A percentile compares a stretch with the other conserved stretches of the same genome.
These are phyloP conservation scores for Ceratocystis colombiana DNA, from an alignment of 2,329 filamentous ascomycete genomes.

Conservation along the genomic window DNA sequence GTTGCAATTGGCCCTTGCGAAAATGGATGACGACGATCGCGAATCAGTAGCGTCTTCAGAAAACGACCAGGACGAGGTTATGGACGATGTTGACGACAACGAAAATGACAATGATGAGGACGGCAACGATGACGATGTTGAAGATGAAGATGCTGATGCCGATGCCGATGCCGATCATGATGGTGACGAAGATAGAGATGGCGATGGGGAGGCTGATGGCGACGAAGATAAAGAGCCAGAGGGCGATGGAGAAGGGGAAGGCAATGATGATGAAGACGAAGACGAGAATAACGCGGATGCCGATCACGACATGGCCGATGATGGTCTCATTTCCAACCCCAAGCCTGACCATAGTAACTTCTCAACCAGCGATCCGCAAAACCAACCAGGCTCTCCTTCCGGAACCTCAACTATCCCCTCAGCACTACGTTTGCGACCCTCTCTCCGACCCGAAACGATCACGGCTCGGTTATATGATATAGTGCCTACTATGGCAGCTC, in stretches of 20 bases:
- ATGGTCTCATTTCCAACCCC: constrained; percentile 4
- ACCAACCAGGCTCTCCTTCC: neutral
- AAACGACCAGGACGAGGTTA: constrained; percentile 47
- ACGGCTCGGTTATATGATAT: constrained; percentile 82
- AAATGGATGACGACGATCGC: constrained; percentile 25
- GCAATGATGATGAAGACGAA: constrained; percentile 26
- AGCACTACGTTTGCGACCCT: constrained; percentile 39
- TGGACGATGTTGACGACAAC: constrained; percentile 41
- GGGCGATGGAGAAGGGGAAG: constrained; percentile 28
- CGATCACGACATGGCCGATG: constrained; percentile 18
- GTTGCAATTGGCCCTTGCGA: neutral
- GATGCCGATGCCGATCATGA: constrained; percentile 28
- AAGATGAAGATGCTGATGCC: constrained; percentile 35
- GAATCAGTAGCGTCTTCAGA: constrained; percentile 28
- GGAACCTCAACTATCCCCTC: constrained; percentile 23
- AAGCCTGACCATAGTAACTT: neutral
- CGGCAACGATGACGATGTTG: constrained; percentile 38
- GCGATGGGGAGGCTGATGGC: constrained; percentile 24
- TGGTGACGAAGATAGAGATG: constrained; percentile 29
- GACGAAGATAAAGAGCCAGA: constrained; percentile 35
- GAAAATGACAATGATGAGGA: constrained; percentile 36
- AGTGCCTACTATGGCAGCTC: constrained; percentile 90
- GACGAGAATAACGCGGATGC: constrained; percentile 26
- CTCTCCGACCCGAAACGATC: constrained; percentile 66
- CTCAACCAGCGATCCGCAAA: neutral